These are phyloP conservation scores for Jaminaea rosea DNA, from an alignment of 1,284 basidiomycete species.

Conservation along the genomic window DNA sequence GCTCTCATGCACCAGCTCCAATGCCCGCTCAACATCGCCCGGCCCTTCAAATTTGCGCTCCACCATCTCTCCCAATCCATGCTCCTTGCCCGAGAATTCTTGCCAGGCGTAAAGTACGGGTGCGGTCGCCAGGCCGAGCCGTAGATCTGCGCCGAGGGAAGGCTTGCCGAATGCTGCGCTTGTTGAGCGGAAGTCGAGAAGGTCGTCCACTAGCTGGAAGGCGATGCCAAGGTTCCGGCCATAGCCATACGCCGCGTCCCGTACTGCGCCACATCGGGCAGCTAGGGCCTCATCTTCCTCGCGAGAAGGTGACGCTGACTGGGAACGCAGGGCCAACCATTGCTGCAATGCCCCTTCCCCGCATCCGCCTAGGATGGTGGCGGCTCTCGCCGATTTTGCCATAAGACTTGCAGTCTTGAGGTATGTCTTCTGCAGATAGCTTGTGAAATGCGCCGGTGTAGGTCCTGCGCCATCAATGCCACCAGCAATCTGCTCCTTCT, in stretches of 20 bases:
- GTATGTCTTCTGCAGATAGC: conserved; percentile 89
- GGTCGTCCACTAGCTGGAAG: conserved; percentile 75
- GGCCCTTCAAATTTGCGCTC: conserved; percentile 68
- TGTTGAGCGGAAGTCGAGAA: conserved; percentile 71
- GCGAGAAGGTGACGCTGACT: background rate
- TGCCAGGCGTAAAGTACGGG: conserved; percentile 93
- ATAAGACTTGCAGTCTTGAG: conserved; percentile 92
- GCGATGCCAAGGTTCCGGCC: conserved; percentile 71
- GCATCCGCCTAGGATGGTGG: conserved; percentile 81
- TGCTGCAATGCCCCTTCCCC: conserved; percentile 16
- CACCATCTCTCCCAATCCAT: conserved; percentile 64
- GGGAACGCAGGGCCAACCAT: background rate
- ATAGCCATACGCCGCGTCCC: conserved; percentile 87
- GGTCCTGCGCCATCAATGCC: conserved; percentile 19
- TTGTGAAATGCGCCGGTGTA: conserved; percentile 61
- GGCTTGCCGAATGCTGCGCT: conserved; percentile 68
- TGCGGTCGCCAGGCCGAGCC: conserved; percentile 78
- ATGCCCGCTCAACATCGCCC: conserved; percentile 75
- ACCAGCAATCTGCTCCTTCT: background rate
- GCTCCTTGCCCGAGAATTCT: conserved; percentile 55
- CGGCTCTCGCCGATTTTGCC: conserved; percentile 81
- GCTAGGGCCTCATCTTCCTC: background rate
- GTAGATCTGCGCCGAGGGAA: conserved; percentile 68
- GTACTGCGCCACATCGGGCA: background rate
- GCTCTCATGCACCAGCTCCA: conserved; percentile 27